phyloP scores from a whole-genome alignment of 148 eudicot species.

The Rhododendron williamsianum region DNA sequence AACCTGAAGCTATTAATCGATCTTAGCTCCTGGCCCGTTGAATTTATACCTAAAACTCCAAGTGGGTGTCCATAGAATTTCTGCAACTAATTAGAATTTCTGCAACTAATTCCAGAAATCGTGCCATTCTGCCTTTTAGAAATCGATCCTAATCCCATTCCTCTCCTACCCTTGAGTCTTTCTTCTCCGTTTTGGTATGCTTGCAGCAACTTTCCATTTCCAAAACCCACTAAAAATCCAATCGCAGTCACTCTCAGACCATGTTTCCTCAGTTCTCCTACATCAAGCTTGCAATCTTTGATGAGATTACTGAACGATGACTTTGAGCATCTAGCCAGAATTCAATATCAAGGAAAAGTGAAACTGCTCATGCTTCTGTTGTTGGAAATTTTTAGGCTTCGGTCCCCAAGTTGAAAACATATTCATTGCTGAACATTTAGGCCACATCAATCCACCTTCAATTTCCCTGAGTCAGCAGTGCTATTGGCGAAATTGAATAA shows the following conservation, averaged over 20 bases:
- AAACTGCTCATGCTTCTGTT: not conserved
- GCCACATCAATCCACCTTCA: not conserved
- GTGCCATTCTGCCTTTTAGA: not conserved
- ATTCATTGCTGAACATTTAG: not conserved
- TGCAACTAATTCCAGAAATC: not conserved
- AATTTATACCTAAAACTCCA: not conserved
- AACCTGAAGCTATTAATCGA: not conserved
- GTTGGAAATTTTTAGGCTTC: not conserved
- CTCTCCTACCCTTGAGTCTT: not conserved
- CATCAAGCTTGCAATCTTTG: slow-evolving; percentile 1
- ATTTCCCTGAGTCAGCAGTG: not conserved
- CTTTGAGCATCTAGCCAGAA: not conserved
- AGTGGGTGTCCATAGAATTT: not conserved
- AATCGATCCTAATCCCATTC: not conserved
- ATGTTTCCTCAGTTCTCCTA: not conserved
- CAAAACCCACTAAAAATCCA: not conserved
- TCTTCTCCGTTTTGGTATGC: not conserved
- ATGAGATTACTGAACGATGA: not conserved
- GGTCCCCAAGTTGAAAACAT: not conserved
- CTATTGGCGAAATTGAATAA: not conserved
- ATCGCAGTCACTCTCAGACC: not conserved
- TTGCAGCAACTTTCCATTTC: not conserved
- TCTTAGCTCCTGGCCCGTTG: not conserved
- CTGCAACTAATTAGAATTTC: not conserved
- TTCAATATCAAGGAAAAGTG: not conserved